phyloP scores from a whole-genome alignment of 2,329 filamentous ascomycete genomes.

The Pseudocercospora musae region DNA sequence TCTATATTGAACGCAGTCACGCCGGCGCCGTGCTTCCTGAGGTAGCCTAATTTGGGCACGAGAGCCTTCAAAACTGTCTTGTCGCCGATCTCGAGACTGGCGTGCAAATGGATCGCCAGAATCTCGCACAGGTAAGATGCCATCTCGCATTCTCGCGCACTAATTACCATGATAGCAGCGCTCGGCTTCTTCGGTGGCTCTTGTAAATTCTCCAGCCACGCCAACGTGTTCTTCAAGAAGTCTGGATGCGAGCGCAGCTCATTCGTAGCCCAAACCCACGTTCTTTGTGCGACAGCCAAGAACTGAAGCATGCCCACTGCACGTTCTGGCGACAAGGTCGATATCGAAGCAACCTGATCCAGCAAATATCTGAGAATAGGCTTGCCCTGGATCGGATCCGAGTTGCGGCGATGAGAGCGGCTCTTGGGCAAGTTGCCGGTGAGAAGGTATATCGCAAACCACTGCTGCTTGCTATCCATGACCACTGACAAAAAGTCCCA shows the following conservation, averaged over 20 bases:
- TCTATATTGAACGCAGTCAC: conserved; percentile 85
- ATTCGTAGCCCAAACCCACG: conserved; percentile 92
- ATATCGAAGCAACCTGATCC: conserved; percentile 62
- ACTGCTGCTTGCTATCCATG: conserved; percentile 86
- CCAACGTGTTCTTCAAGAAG: conserved; percentile 69
- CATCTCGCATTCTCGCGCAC: conserved; percentile 49
- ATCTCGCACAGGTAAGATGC: conserved; percentile 83
- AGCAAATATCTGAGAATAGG: conserved; percentile 75
- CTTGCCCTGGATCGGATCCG: conserved; percentile 50
- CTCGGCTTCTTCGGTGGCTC: conserved; percentile 42
- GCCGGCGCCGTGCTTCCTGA: conserved; percentile 70
- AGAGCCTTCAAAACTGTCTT: conserved; percentile 66
- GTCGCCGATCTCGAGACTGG: conserved; percentile 73
- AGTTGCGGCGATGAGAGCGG: conserved; percentile 53
- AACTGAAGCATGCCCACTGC: conserved; percentile 79
- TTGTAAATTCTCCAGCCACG: conserved; percentile 62
- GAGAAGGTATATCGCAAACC: conserved; percentile 89
- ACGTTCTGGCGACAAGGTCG: conserved; percentile 61
- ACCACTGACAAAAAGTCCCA: conserved; percentile 87
- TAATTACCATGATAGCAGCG: conserved; percentile 32
- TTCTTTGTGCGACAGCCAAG: conserved; percentile 81
- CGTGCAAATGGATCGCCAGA: conserved; percentile 85
- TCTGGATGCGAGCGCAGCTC: conserved; percentile 69
- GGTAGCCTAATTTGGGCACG: conserved; percentile 73
- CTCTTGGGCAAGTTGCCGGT: conserved; percentile 81